Evolutionary conservation across 768 basidiomycete genomes (phyloP).

Genomic region (Russula olivacea): DNA sequence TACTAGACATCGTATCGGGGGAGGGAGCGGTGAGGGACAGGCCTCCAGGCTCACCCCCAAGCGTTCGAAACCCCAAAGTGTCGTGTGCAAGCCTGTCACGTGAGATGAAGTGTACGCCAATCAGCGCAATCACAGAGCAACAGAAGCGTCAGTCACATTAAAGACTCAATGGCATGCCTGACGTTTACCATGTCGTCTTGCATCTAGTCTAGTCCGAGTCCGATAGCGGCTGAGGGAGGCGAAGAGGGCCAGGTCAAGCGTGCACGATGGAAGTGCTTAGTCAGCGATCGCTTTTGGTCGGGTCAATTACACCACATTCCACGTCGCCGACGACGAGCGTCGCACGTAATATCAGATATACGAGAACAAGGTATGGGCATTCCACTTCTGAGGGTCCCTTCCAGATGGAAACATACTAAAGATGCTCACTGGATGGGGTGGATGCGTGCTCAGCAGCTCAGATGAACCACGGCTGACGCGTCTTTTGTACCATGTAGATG

Average conservation of each 20-base stretch:
- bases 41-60: neutral
- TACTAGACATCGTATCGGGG: constrained; percentile 27
- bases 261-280: constrained; percentile 5
- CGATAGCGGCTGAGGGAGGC: neutral
- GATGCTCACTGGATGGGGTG: constrained; percentile 32
- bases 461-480: constrained; percentile 30
- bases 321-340: constrained; percentile 18
- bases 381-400: neutral
- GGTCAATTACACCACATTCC: neutral
- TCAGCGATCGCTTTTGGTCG: constrained; percentile 1
- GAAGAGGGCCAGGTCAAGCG: neutral
- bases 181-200: neutral
- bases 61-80: neutral
- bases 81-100: neutral
- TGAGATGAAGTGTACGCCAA: neutral
- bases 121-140: neutral
- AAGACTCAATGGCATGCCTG: neutral
- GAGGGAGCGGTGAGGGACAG: constrained; percentile 1
- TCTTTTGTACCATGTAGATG: constrained; percentile 42
- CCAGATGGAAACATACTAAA: neutral
- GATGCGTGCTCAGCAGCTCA: constrained; percentile 32
- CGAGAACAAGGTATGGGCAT: constrained; percentile 3
- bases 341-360: neutral
- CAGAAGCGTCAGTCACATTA: neutral
- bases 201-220: neutral